phyloP scores from a whole-genome alignment of 768 basidiomycete species.

The Solioccasus polychromus region DNA sequence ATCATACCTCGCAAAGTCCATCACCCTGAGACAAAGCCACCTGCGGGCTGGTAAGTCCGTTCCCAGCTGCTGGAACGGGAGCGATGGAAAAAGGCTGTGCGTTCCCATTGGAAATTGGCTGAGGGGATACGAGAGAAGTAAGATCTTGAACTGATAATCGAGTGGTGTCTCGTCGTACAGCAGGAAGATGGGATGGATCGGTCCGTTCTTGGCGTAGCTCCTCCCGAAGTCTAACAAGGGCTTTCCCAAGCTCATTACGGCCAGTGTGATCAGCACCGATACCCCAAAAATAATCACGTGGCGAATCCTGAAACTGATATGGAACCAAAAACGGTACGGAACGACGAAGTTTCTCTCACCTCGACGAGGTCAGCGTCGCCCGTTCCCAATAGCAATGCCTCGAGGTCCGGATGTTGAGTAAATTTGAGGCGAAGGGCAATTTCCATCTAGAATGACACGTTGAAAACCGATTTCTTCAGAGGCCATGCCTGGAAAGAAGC shows the following conservation, averaged over 20 bases:
- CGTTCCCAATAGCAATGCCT: conserved; percentile 57
- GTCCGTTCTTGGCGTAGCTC: conserved; percentile 42
- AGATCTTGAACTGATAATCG: conserved; percentile 34
- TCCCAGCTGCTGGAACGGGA: conserved; percentile 1
- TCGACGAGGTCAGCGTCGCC: conserved; percentile 68
- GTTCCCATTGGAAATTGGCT: conserved; percentile 1
- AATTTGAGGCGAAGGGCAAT: conserved; percentile 65
- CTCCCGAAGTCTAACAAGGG: conserved; percentile 58
- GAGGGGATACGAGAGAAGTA: conserved; percentile 18
- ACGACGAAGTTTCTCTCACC: conserved; percentile 35
- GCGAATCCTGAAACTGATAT: conserved; percentile 52
- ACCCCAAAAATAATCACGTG: conserved; percentile 80
- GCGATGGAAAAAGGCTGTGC: conserved; percentile 7
- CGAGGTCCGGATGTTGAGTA: conserved; percentile 61
- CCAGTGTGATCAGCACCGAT: conserved; percentile 62
- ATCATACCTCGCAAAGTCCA: conserved; percentile 31
- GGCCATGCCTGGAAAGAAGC: not conserved
- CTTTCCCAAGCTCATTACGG: conserved; percentile 72
- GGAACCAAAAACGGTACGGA: conserved; percentile 1
- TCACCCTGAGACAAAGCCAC: conserved; percentile 5
- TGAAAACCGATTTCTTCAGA: not conserved
- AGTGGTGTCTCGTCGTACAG: conserved; percentile 24
- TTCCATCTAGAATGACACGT: conserved; percentile 54
- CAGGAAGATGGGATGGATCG: conserved; percentile 26
- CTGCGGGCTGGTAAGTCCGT: conserved; percentile 1